These are phyloP conservation scores for Aureoboletus auriporus DNA, from an alignment of 768 basidiomycete genomes.

Conservation along the genomic window DNA sequence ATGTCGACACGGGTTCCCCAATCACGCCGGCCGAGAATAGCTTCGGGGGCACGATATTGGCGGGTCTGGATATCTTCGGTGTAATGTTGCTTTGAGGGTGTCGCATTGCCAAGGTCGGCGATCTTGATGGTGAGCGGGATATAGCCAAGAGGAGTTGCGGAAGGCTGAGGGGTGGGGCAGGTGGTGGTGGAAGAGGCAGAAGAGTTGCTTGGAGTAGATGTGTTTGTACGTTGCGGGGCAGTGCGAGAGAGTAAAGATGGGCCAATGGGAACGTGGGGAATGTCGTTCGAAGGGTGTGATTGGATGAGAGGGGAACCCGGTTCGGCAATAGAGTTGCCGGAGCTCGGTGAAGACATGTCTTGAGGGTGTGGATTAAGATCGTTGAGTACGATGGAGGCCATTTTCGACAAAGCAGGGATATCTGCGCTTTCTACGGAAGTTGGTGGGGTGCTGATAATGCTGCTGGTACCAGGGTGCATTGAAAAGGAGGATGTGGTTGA, in stretches of 20 bases:
- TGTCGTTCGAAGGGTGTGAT: constrained; percentile 15
- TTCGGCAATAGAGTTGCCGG: constrained; percentile 1
- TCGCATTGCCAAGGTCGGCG: constrained; percentile 92
- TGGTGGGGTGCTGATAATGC: constrained; percentile 50
- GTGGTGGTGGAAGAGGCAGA: constrained; percentile 17
- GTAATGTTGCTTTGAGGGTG: constrained; percentile 84
- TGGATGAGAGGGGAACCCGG: constrained; percentile 24
- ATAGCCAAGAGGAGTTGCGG: constrained; percentile 17
- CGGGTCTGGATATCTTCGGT: constrained; percentile 97
- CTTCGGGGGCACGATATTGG: constrained; percentile 93
- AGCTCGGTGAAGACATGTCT: too few relatives aligned
- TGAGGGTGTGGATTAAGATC: constrained; percentile 3
- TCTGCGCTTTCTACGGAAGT: constrained; percentile 40
- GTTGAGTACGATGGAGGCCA: constrained; percentile 22
- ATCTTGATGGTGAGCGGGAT: constrained; percentile 81
- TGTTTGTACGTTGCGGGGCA: constrained; percentile 37
- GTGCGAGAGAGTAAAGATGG: constrained; percentile 65
- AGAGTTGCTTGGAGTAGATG: constrained; percentile 17
- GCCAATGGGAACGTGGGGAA: constrained; percentile 29
- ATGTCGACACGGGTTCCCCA: constrained; percentile 87
- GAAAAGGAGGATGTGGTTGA: constrained; percentile 45
- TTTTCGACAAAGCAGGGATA: constrained; percentile 38
- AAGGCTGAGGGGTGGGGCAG: constrained; percentile 21
- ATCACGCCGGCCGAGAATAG: constrained; percentile 80
- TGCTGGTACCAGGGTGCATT: constrained; percentile 29